Percentiles rank a stretch among this genome's conserved stretches.
phyloP scores from a whole-genome alignment of 352 stramenopile species.

The Plasmopara viticola region DNA sequence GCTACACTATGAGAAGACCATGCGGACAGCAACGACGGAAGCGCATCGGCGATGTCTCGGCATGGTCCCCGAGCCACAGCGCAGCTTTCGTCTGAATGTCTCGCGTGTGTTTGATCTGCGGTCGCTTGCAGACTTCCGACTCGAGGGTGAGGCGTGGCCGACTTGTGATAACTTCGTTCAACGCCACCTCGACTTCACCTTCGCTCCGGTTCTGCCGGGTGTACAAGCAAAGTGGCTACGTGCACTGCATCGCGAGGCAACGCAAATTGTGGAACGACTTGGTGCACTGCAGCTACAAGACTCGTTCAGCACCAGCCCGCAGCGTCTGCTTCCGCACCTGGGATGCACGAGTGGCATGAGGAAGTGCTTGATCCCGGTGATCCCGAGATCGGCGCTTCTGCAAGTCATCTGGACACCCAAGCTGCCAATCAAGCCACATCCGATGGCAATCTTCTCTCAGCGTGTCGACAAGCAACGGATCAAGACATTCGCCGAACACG shows the following conservation, averaged over 20 bases:
- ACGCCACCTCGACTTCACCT: neutral
- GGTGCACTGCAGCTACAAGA: neutral
- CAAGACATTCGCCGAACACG: neutral
- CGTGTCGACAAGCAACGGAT: slow-evolving; percentile 1
- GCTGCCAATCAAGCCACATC: slow-evolving; percentile 3
- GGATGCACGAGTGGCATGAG: slow-evolving; percentile 1
- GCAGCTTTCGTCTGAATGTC: neutral
- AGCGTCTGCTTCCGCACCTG: neutral
- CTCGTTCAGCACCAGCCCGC: neutral
- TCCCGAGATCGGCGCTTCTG: neutral
- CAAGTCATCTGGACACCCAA: neutral
- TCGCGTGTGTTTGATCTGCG: slow-evolving; percentile 1
- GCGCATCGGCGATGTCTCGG: neutral
- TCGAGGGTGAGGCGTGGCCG: neutral
- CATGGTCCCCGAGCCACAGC: neutral
- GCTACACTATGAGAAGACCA: neutral
- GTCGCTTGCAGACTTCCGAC: too few relatives aligned
- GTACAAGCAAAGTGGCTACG: slow-evolving; percentile 1
- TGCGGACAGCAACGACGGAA: neutral
- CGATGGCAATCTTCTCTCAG: slow-evolving; percentile 4
- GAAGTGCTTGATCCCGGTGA: neutral
- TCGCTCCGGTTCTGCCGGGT: neutral
- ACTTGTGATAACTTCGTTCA: neutral
- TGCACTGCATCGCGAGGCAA: neutral
- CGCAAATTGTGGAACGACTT: neutral